A percentile compares a stretch with the other conserved stretches of the same genome.
Conservation (phyloP, 2,329 filamentous ascomycete genomes). For the Calonectria montana region DNA sequence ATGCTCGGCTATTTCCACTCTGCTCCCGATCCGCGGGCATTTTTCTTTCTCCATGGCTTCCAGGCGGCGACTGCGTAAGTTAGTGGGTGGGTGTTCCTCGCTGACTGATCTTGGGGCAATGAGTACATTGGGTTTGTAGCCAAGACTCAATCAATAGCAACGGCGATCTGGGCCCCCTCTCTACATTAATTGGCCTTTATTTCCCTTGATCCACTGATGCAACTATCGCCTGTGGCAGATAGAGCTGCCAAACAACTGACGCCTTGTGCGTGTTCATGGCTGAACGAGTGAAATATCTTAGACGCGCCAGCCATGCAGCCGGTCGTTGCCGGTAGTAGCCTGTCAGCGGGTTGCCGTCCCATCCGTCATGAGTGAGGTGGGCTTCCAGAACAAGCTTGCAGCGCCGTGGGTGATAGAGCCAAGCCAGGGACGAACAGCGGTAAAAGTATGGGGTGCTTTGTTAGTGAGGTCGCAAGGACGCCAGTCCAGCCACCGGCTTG, state of each 20-base stretch:
- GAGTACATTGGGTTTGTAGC: background rate
- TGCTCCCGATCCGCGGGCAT: conserved; percentile 24
- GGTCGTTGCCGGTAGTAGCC: conserved; percentile 17
- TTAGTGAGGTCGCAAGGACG: conserved; percentile 25
- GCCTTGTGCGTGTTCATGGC: background rate
- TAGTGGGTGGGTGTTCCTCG: background rate
- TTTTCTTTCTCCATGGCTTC: conserved; percentile 10
- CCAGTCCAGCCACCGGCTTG: conserved; percentile 18
- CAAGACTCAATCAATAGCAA: conserved; percentile 8
- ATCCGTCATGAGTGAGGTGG: conserved; percentile 17
- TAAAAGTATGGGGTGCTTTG: conserved; percentile 35
- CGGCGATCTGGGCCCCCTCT: conserved; percentile 5
- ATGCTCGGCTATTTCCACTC: conserved; percentile 26
- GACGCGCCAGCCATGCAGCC: conserved; percentile 12
- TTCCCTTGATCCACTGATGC: background rate
- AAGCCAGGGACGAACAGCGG: conserved; percentile 31
- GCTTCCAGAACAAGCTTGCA: conserved; percentile 30
- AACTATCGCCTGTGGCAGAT: conserved; percentile 9
- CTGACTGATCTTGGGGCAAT: background rate
- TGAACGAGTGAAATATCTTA: conserved; percentile 23
- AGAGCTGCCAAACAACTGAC: background rate
- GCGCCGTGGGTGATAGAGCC: conserved; percentile 20
- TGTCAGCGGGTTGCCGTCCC: conserved; percentile 24
- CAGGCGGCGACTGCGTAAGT: background rate
- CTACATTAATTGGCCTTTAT: background rate